These are phyloP conservation scores for Barnettozyma siamensis DNA, from an alignment of 805 yeast species.

Conservation along the genomic window DNA sequence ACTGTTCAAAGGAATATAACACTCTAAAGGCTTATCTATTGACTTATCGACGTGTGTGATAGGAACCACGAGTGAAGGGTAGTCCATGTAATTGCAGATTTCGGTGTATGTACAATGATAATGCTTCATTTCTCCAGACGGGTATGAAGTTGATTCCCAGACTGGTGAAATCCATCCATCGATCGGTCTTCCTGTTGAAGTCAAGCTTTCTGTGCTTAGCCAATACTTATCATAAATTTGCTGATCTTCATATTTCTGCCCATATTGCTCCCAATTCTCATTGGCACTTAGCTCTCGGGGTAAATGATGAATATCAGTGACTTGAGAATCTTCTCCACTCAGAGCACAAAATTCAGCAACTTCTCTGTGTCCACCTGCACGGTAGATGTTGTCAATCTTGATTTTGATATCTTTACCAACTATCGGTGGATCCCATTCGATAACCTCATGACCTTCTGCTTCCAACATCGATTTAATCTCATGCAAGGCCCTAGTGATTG, in stretches of 20 bases:
- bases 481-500: constrained; percentile 41
- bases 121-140: constrained; percentile 32
- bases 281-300: constrained; percentile 12
- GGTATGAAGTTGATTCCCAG: constrained; percentile 37
- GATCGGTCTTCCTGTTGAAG: constrained; percentile 34
- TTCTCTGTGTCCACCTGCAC: constrained; percentile 28
- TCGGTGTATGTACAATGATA: constrained; percentile 40
- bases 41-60: constrained; percentile 33
- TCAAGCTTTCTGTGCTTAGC: constrained; percentile 28
- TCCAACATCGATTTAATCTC: constrained; percentile 22
- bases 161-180: constrained; percentile 48
- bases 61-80: constrained; percentile 38
- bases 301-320: constrained; percentile 24
- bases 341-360: constrained; percentile 22
- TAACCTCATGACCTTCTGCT: constrained; percentile 38
- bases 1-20: constrained; percentile 23
- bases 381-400: constrained; percentile 26
- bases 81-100: constrained; percentile 36
- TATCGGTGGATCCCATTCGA: constrained; percentile 36
- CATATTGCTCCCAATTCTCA: constrained; percentile 37
- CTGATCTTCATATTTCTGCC: constrained; percentile 31
- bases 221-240: constrained; percentile 34
- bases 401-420: constrained; percentile 22
- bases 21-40: constrained; percentile 25
- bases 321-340: constrained; percentile 21